These are phyloP conservation scores for Alopecurus myosuroides DNA, from an alignment of 176 grass and related monocot species.

Conservation along the genomic window DNA sequence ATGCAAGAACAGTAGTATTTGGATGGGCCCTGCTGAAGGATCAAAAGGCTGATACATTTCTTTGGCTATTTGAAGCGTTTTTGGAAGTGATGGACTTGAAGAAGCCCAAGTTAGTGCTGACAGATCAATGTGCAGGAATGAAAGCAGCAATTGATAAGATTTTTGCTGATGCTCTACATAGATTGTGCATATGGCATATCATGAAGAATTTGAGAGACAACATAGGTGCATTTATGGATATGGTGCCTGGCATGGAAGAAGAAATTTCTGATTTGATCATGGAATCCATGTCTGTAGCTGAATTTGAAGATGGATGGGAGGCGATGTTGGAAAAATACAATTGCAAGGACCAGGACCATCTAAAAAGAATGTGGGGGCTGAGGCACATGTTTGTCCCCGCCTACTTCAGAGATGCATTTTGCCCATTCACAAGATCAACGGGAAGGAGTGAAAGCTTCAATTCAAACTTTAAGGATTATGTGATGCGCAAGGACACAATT, in stretches of 20 bases:
- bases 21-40: not conserved
- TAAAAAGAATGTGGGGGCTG: not conserved
- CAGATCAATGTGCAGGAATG: not conserved
- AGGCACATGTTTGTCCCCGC: not conserved
- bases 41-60: not conserved
- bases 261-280: too few species aligned
- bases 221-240: too few species aligned
- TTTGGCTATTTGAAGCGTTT: not conserved
- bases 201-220: not conserved
- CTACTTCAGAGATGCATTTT: not conserved
- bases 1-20: not conserved
- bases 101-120: not conserved
- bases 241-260: too few species aligned
- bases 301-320: too few species aligned
- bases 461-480: not conserved
- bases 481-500: not conserved
- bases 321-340: too few species aligned
- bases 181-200: not conserved
- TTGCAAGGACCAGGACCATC: too few species aligned
- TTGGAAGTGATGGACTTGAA: not conserved
- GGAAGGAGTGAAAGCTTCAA: conserved; percentile 13
- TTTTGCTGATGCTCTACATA: not conserved
- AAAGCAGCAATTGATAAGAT: not conserved
- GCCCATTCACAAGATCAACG: not conserved
- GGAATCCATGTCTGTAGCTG: too few species aligned